Evolutionary conservation across 352 stramenopile genomes (phyloP).

Genomic region (Thraustochytrium striatum): DNA sequence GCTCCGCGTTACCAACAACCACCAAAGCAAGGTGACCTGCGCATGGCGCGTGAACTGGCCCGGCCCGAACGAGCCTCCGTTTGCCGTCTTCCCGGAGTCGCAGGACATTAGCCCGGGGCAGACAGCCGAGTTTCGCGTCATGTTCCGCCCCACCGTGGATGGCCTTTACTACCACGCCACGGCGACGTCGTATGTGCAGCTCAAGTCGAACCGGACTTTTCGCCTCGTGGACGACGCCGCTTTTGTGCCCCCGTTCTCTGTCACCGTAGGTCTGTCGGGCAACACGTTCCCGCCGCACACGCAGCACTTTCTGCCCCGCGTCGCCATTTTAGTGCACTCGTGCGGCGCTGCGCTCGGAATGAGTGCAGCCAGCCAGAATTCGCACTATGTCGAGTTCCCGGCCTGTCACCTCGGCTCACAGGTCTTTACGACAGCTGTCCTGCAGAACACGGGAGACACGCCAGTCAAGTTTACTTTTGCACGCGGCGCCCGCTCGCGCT

Average conservation of each 20-base stretch:
- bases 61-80: neutral
- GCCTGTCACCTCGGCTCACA: conserved; percentile 76
- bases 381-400: conserved; percentile 69
- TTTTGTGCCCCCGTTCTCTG: conserved; percentile 80
- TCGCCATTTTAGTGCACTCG: neutral
- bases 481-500: conserved; percentile 62
- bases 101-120: conserved; percentile 71
- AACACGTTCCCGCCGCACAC: conserved; percentile 72
- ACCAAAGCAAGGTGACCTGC: conserved; percentile 27
- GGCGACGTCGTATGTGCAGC: conserved; percentile 76
- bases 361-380: neutral
- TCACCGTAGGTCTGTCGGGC: conserved; percentile 67
- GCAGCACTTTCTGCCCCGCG: conserved; percentile 72
- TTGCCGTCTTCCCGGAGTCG: conserved; percentile 28
- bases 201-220: conserved; percentile 87
- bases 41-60: conserved; percentile 20
- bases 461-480: conserved; percentile 76
- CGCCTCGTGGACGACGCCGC: conserved; percentile 83
- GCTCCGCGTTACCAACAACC: conserved; percentile 11
- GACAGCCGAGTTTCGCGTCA: conserved; percentile 71
- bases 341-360: neutral
- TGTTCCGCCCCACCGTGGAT: conserved; percentile 66
- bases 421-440: conserved; percentile 76
- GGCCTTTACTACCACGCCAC: conserved; percentile 84
- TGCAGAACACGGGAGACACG: conserved; percentile 79